These are phyloP conservation scores for Collybiopsis luxurians DNA, from an alignment of 768 basidiomycete genomes.

Conservation along the genomic window DNA sequence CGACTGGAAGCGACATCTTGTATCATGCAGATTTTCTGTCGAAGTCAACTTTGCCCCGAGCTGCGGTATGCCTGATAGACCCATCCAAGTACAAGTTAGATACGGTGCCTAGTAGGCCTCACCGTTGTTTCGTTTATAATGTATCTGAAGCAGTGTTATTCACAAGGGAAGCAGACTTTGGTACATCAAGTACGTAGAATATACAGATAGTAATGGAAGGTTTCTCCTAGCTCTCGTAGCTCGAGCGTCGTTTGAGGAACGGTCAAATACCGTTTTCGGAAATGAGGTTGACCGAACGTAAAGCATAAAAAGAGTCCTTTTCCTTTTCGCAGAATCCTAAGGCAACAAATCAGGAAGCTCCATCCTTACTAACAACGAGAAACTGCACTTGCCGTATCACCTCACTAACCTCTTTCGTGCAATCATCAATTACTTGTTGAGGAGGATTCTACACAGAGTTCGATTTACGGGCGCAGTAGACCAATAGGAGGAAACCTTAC, in stretches of 20 bases:
- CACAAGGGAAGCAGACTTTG: too few relatives aligned
- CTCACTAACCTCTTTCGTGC: slow-evolving; percentile 75
- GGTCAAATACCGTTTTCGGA: slow-evolving; percentile 67
- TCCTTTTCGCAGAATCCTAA: slow-evolving; percentile 61
- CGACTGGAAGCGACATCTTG: too few relatives aligned
- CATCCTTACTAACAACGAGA: too few relatives aligned
- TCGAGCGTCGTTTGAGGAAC: slow-evolving; percentile 57
- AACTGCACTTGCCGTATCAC: slow-evolving; percentile 52
- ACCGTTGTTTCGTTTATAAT: too few relatives aligned
- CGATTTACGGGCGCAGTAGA: not conserved
- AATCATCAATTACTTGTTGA: slow-evolving; percentile 64
- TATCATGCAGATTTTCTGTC: too few relatives aligned
- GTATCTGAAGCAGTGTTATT: too few relatives aligned
- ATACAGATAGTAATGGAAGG: slow-evolving; percentile 84
- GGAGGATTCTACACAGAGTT: slow-evolving; percentile 66
- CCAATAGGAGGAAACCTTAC: slow-evolving; percentile 31
- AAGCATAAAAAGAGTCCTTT: slow-evolving; percentile 70
- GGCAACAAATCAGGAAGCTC: not conserved
- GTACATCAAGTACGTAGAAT: slow-evolving; percentile 51
- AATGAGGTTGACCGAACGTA: slow-evolving; percentile 90
- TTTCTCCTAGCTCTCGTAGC: slow-evolving; percentile 69
- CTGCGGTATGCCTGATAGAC: too few relatives aligned
- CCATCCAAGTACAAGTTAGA: too few relatives aligned
- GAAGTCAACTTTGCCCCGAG: too few relatives aligned
- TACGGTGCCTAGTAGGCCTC: too few relatives aligned